phyloP scores from a whole-genome alignment of 768 basidiomycete species.

The Tricholoma sp. region DNA sequence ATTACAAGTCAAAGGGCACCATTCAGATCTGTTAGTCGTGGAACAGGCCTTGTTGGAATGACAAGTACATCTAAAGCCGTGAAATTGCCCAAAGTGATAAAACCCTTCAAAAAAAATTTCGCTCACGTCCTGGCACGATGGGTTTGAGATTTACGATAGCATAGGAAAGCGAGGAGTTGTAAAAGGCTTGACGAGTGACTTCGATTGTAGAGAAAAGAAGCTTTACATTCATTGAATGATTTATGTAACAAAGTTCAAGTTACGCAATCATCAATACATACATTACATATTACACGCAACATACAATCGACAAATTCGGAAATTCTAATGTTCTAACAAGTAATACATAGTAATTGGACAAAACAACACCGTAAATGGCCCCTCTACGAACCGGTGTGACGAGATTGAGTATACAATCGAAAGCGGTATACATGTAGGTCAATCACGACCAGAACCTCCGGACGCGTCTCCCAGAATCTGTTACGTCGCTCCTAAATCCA shows the following conservation, averaged over 20 bases:
- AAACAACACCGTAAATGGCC: too few species aligned
- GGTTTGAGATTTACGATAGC: conserved; percentile 96
- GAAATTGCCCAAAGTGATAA: not conserved
- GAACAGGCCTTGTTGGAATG: conserved; percentile 49
- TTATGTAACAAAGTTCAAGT: too few species aligned
- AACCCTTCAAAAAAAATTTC: not conserved
- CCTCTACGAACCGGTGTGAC: too few species aligned
- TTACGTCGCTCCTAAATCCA: conserved; percentile 1
- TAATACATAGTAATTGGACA: too few species aligned
- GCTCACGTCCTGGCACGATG: conserved; percentile 87
- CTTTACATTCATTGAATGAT: not conserved
- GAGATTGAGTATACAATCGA: not conserved
- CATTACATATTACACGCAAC: too few species aligned
- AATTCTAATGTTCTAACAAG: too few species aligned
- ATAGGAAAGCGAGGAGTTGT: conserved; percentile 60
- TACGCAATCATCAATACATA: too few species aligned
- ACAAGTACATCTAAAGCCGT: conserved; percentile 53
- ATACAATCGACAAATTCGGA: too few species aligned
- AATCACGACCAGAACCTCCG: conserved; percentile 1
- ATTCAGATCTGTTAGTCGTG: conserved; percentile 51
- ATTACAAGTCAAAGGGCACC: conserved; percentile 22
- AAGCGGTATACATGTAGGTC: not conserved
- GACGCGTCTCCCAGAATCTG: not conserved
- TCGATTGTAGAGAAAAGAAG: conserved; percentile 77
- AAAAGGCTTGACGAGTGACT: conserved; percentile 73